Evolutionary conservation across 192 early-diverging fungal genomes (phyloP).

Genomic region (Gonapodya sp.): DNA sequence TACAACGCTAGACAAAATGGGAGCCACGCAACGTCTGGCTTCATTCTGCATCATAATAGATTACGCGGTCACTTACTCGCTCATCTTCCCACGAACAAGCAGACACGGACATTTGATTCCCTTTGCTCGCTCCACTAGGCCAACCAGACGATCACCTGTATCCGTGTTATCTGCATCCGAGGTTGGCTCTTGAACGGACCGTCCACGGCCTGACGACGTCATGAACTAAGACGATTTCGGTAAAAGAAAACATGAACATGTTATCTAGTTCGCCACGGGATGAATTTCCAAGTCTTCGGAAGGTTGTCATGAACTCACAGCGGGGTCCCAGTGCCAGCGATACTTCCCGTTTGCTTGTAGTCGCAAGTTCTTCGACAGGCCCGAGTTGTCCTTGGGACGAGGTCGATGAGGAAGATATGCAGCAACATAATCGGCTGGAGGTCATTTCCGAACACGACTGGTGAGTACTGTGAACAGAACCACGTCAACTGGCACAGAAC

Average conservation of each 20-base stretch:
- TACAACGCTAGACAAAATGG: background rate
- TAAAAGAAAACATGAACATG: too few relatives aligned
- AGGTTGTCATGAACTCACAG: background rate
- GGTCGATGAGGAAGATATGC: constrained; percentile 8
- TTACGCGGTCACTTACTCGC: background rate
- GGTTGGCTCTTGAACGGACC: background rate
- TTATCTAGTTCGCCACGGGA: too few relatives aligned
- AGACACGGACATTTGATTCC: background rate
- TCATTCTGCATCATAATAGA: background rate
- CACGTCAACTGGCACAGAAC: too few relatives aligned
- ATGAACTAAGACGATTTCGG: background rate
- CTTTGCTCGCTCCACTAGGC: background rate
- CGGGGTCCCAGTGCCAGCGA: constrained; percentile 8
- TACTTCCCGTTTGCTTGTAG: background rate
- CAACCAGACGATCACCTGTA: background rate
- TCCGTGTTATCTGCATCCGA: background rate
- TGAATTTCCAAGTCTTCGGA: too few relatives aligned
- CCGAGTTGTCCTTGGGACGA: background rate
- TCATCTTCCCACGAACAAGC: background rate
- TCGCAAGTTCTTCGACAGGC: background rate
- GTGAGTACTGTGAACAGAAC: too few relatives aligned
- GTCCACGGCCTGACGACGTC: background rate
- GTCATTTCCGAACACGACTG: too few relatives aligned
- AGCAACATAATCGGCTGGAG: background rate
- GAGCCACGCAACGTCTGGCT: background rate